These are phyloP conservation scores for Phytophthora niederhauseri DNA, from an alignment of 352 stramenopile genomes.

Conservation along the genomic window DNA sequence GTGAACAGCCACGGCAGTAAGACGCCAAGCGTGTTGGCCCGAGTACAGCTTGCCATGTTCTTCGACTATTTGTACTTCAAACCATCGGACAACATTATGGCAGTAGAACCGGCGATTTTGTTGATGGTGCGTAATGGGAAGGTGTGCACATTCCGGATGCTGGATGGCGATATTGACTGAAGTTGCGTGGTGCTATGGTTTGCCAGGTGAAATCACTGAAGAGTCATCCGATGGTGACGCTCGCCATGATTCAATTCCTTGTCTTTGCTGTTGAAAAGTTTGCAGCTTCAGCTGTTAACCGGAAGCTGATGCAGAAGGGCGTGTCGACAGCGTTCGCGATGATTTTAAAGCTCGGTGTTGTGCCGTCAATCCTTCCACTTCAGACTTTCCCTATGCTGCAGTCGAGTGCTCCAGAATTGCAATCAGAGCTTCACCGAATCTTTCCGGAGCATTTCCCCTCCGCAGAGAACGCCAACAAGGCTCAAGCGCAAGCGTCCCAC, in stretches of 20 bases:
- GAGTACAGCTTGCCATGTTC: slow-evolving; percentile 87
- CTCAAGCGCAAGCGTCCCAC: slow-evolving; percentile 19
- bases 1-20: slow-evolving; percentile 59
- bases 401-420: slow-evolving; percentile 70
- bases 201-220: slow-evolving; percentile 84
- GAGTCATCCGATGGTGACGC: slow-evolving; percentile 82
- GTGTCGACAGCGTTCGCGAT: slow-evolving; percentile 80
- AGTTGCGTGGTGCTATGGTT: not conserved
- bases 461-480: slow-evolving; percentile 50
- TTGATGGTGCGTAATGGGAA: slow-evolving; percentile 61
- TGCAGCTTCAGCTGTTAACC: slow-evolving; percentile 72
- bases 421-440: slow-evolving; percentile 77
- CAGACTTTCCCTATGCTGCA: slow-evolving; percentile 81
- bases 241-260: slow-evolving; percentile 87
- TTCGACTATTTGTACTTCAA: slow-evolving; percentile 91
- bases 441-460: slow-evolving; percentile 85
- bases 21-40: slow-evolving; percentile 65
- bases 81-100: slow-evolving; percentile 81
- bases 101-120: slow-evolving; percentile 80
- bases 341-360: slow-evolving; percentile 76
- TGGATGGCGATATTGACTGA: slow-evolving; percentile 4
- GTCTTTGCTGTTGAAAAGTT: slow-evolving; percentile 89
- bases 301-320: slow-evolving; percentile 82
- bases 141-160: not conserved
- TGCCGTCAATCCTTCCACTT: slow-evolving; percentile 67